Evolutionary conservation across 257 asterid genomes (phyloP), one percentile per base, ranked within the genome.

Genomic region (Primulina huaijiensis): DNA sequence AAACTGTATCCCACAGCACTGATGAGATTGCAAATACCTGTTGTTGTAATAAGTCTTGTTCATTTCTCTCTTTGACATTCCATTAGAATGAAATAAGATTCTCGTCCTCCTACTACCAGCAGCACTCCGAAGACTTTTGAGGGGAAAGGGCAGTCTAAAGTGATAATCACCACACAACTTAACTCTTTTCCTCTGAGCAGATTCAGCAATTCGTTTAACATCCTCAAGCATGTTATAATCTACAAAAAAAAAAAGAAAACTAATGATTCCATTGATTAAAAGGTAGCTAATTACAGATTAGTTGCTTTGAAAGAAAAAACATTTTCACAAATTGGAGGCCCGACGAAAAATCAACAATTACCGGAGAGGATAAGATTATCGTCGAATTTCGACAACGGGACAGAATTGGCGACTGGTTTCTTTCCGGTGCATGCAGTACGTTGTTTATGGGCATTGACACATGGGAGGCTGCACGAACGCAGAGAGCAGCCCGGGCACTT

Each of bases 191-290:
- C 96, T 90, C 71, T 79, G 84, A 23, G 92, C 94, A 12, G 96
- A 87, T 37, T 93, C 99, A 23, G 99, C 95, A 75, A 87, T 75
- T 75, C 96, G 81, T 80, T 90, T 93, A 77, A 84, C 99, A 77
- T 86, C 91, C 83, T 93, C 97, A 7, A 90, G 97, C 96, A 90
- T 84, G 67, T 76, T 81, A 73, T 87, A 93, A 78, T 89, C 97
- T 90, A 79, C 52, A 59, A 68, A 71, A 71, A 73, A 9, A 69
- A 33, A 77, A 17, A 65, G 43, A 14, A 77, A n/a, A 66, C 37
- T 43, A 69, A 12, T 10, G 17, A 62, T 27, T 19, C 29, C 17
- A 6, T 16, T 17, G 38, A 53, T 65, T 16, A 33, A 3, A 9
- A 16, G 8, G 38, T 21, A 52, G 23, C 7, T 55, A 71, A 29